Conservation (phyloP, 1,284 basidiomycete genomes). For the Mrakiaceae sp. region DNA sequence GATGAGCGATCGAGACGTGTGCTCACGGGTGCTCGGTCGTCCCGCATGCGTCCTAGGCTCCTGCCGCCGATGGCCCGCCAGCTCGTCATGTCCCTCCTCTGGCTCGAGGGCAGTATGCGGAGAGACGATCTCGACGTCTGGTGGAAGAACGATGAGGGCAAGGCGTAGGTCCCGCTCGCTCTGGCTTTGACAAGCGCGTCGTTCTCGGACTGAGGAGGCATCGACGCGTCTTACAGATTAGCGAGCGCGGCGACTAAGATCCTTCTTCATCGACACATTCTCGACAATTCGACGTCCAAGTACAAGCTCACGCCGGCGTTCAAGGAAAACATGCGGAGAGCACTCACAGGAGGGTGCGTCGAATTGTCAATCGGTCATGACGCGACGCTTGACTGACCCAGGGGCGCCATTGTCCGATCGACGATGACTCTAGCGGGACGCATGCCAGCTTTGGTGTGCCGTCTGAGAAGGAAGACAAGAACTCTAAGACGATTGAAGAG, state of each 20-base stretch:
- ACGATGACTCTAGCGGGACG: constrained; percentile 53
- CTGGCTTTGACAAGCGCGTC: constrained; percentile 12
- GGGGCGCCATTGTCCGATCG: neutral
- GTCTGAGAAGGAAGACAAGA: constrained; percentile 45
- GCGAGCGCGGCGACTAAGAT: neutral
- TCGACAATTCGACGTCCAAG: constrained; percentile 47
- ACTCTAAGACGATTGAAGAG: constrained; percentile 46
- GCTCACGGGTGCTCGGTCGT: neutral
- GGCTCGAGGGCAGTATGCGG: constrained; percentile 70
- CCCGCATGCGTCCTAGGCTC: constrained; percentile 43
- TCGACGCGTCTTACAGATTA: constrained; percentile 9
- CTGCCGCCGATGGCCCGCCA: constrained; percentile 78
- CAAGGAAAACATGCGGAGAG: constrained; percentile 68
- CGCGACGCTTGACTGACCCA: neutral
- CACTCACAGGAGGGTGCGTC: constrained; percentile 81
- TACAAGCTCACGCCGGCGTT: constrained; percentile 62
- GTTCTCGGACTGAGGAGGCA: constrained; percentile 20
- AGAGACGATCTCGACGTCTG: constrained; percentile 66
- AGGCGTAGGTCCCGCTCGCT: constrained; percentile 43
- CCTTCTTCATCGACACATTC: constrained; percentile 61
- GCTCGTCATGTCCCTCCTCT: constrained; percentile 80
- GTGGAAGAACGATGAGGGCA: constrained; percentile 59
- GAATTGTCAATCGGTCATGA: neutral
- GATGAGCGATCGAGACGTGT: neutral
- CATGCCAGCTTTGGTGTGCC: constrained; percentile 85